Evolutionary conservation across 805 yeast genomes (phyloP).

Genomic region (Komagataella kurtzmanii): DNA sequence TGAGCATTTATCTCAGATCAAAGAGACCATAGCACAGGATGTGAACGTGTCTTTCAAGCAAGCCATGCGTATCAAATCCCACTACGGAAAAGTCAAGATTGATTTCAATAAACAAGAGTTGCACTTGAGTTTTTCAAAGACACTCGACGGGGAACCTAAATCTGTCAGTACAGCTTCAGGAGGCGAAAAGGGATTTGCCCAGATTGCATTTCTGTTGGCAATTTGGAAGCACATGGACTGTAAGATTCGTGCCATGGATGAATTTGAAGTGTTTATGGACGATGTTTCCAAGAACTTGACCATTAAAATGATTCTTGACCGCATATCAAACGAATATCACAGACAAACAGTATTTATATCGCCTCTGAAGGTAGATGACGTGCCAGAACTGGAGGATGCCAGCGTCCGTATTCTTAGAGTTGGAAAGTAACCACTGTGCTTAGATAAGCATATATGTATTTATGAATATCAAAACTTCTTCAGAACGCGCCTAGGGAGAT

Average conservation of each 20-base stretch:
- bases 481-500: neutral
- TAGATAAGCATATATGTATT: neutral
- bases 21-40: conserved; percentile 26
- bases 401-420: conserved; percentile 1
- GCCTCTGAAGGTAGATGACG: conserved; percentile 76
- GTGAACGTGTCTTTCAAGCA: conserved; percentile 45
- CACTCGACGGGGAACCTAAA: conserved; percentile 42
- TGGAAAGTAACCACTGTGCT: neutral
- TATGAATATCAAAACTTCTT: too few species aligned
- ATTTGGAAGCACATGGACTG: conserved; percentile 92
- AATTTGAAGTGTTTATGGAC: conserved; percentile 97
- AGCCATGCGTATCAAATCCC: conserved; percentile 54
- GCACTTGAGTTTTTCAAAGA: conserved; percentile 47
- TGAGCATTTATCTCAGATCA: conserved; percentile 24
- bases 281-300: conserved; percentile 77
- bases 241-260: conserved; percentile 82
- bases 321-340: conserved; percentile 46
- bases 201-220: conserved; percentile 73
- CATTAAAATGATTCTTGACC: conserved; percentile 56
- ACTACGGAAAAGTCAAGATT: conserved; percentile 58
- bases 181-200: conserved; percentile 93
- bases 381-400: conserved; percentile 16
- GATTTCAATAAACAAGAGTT: conserved; percentile 38
- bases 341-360: conserved; percentile 89
- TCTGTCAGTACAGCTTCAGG: conserved; percentile 83